Conservation (phyloP, 208 protist species). For the Blastocrithidia nonstop region DNA sequence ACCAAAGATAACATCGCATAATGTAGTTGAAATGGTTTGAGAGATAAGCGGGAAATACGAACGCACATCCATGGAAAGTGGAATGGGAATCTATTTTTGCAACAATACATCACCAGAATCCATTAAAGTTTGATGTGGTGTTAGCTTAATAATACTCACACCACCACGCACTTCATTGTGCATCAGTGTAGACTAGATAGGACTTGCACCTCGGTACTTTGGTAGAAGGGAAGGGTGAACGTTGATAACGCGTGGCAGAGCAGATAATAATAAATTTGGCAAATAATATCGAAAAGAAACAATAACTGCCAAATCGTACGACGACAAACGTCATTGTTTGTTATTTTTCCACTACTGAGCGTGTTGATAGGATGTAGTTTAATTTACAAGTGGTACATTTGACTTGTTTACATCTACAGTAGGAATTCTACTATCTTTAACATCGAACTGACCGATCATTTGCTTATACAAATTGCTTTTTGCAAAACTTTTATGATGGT, state of each 20-base stretch:
- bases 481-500: slow-evolving; percentile 48
- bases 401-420: too few species aligned
- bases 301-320: slow-evolving; percentile 65
- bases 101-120: slow-evolving; percentile 66
- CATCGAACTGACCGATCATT: too few species aligned
- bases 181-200: slow-evolving; percentile 74
- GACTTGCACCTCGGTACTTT: slow-evolving; percentile 73
- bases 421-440: too few species aligned
- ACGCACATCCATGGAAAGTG: slow-evolving; percentile 46
- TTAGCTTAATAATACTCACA: slow-evolving; percentile 62
- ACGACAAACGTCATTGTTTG: slow-evolving; percentile 16
- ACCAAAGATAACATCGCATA: slow-evolving; percentile 69
- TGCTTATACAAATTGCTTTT: too few species aligned
- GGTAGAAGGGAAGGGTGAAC: slow-evolving; percentile 82
- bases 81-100: slow-evolving; percentile 55
- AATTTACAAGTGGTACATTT: too few species aligned
- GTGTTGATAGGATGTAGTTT: neutral
- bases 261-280: slow-evolving; percentile 30
- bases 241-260: slow-evolving; percentile 66
- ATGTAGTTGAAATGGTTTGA: slow-evolving; percentile 36
- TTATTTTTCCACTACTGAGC: slow-evolving; percentile 14
- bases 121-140: slow-evolving; percentile 32
- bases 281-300: slow-evolving; percentile 84
- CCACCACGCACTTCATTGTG: slow-evolving; percentile 49
- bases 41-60: slow-evolving; percentile 73